These are phyloP conservation scores for Moniliella sp. DNA, from an alignment of 1,284 basidiomycete genomes.

Conservation along the genomic window DNA sequence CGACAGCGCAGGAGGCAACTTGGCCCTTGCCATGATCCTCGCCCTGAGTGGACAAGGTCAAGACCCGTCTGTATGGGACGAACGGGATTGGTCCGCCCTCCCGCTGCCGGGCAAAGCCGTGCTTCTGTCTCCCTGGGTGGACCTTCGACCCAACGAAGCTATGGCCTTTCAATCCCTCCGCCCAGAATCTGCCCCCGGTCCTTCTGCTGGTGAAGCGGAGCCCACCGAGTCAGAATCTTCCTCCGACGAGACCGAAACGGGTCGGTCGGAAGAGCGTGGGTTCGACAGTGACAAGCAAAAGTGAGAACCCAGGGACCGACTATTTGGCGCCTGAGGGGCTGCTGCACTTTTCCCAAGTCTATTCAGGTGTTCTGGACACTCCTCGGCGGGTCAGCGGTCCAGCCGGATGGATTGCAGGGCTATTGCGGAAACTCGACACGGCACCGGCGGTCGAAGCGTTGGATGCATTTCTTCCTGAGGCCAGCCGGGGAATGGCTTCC, in stretches of 20 bases:
- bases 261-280: neutral
- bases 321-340: constrained; percentile 25
- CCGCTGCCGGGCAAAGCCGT: constrained; percentile 27
- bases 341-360: constrained; percentile 30
- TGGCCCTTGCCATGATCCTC: constrained; percentile 23
- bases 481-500: no score
- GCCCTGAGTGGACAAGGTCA: constrained; percentile 10
- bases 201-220: neutral
- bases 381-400: constrained; percentile 24
- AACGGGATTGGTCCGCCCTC: constrained; percentile 21
- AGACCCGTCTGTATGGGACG: constrained; percentile 9
- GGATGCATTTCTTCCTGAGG: neutral
- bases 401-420: constrained; percentile 18
- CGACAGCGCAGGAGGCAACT: constrained; percentile 27
- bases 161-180: constrained; percentile 13
- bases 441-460: neutral
- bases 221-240: constrained; percentile 1
- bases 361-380: constrained; percentile 17
- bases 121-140: constrained; percentile 28
- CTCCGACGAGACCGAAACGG: neutral
- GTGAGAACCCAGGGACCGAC: no score
- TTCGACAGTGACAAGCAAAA: neutral
- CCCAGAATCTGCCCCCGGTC: neutral
- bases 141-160: constrained; percentile 17
- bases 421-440: constrained; percentile 4